Conservation (phyloP, 2,329 filamentous ascomycete species). For the Mycosphaerella sp. region DNA sequence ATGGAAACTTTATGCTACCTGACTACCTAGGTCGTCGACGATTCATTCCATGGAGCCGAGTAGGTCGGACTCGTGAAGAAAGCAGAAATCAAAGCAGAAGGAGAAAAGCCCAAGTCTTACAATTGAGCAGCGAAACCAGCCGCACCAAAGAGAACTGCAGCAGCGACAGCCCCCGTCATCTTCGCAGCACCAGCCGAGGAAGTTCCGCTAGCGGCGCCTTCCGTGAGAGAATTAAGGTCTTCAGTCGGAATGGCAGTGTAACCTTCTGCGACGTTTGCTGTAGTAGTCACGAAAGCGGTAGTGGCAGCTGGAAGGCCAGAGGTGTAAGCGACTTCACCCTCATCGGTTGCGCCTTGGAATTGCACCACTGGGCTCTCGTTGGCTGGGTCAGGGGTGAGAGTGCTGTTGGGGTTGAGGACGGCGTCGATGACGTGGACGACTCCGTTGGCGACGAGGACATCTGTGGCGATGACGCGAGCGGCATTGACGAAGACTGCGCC, state of each 20-base stretch:
- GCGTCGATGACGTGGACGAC: slow-evolving; percentile 50
- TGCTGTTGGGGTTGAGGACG: slow-evolving; percentile 53
- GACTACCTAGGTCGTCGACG: too few relatives aligned
- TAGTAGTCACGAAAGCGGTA: slow-evolving; percentile 20
- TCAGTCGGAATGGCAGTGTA: slow-evolving; percentile 16
- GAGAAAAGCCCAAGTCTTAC: not conserved
- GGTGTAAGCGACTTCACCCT: slow-evolving; percentile 50
- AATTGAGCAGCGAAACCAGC: slow-evolving; percentile 28
- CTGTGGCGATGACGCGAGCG: slow-evolving; percentile 38
- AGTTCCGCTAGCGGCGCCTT: slow-evolving; percentile 6
- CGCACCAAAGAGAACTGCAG: slow-evolving; percentile 44
- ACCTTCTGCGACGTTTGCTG: slow-evolving; percentile 32
- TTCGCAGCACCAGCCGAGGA: slow-evolving; percentile 29
- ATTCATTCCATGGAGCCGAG: too few relatives aligned
- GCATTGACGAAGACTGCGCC: slow-evolving; percentile 41
- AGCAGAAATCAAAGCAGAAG: too few relatives aligned
- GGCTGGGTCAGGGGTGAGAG: slow-evolving; percentile 38
- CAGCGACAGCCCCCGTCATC: slow-evolving; percentile 40
- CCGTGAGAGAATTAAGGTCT: slow-evolving; percentile 9
- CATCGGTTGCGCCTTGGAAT: slow-evolving; percentile 47
- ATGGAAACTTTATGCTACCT: too few relatives aligned
- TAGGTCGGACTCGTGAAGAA: too few relatives aligned
- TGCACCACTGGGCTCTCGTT: slow-evolving; percentile 43
- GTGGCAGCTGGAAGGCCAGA: slow-evolving; percentile 44
- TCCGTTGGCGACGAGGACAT: slow-evolving; percentile 42